A percentile compares a stretch with the other conserved stretches of the same genome.
phyloP scores from a whole-genome alignment of 306 rosid species.

The Malus sylvestris region DNA sequence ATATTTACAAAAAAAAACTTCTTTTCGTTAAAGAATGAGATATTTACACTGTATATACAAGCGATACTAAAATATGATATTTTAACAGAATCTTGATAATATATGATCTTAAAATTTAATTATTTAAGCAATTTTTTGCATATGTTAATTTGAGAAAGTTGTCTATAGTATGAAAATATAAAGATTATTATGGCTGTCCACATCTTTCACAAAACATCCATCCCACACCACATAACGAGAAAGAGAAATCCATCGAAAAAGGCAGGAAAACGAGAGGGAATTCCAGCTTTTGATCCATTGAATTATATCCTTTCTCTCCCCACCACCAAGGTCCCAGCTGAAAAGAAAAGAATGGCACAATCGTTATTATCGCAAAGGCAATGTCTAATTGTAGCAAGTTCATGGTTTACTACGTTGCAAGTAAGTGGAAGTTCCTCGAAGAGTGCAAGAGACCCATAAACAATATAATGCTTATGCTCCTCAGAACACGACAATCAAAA shows the following conservation, averaged over 20 bases:
- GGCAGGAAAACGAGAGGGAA: neutral
- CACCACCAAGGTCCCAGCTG: neutral
- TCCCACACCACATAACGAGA: neutral
- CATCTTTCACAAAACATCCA: neutral
- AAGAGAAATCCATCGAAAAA: neutral
- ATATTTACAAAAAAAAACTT: too few species aligned
- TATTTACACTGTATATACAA: too few species aligned
- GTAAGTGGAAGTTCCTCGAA: constrained; percentile 3
- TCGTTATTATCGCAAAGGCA: neutral
- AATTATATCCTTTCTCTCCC: neutral
- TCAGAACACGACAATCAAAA: neutral
- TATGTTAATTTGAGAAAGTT: too few species aligned
- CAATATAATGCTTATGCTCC: neutral
- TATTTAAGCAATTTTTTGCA: too few species aligned
- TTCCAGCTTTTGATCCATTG: neutral
- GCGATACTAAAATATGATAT: too few species aligned
- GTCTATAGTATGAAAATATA: too few species aligned
- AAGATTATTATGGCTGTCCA: neutral
- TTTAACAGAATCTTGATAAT: too few species aligned
- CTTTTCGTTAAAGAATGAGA: too few species aligned
- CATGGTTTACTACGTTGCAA: too few species aligned
- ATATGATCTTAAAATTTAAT: too few species aligned
- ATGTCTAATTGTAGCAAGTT: neutral
- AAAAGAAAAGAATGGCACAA: neutral
- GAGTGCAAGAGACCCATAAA: neutral